These are phyloP conservation scores for Pseudophaeomoniella oleicola DNA, from an alignment of 2,329 filamentous ascomycete species.

Conservation along the genomic window DNA sequence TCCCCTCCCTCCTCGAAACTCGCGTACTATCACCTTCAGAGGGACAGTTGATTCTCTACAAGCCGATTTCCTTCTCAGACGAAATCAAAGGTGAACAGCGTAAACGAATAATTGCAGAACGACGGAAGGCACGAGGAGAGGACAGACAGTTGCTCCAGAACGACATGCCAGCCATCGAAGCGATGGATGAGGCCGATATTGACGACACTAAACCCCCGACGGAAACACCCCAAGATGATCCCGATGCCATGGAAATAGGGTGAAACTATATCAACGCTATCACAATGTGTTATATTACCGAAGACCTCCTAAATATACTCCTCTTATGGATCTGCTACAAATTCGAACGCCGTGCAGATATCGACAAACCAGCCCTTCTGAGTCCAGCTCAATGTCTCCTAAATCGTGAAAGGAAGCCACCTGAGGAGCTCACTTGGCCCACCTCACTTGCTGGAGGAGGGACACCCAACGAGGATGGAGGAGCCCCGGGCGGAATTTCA, in stretches of 20 bases:
- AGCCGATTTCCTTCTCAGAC: slow-evolving; percentile 58
- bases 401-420: neutral
- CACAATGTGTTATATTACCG: neutral
- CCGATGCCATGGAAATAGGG: slow-evolving; percentile 16
- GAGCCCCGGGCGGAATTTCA: slow-evolving; percentile 5
- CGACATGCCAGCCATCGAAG: no score
- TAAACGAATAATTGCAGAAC: slow-evolving; percentile 68
- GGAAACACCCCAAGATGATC: slow-evolving; percentile 5
- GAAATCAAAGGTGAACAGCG: slow-evolving; percentile 61
- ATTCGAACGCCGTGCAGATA: no score
- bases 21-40: neutral
- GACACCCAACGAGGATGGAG: slow-evolving; percentile 3
- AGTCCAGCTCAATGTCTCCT: neutral
- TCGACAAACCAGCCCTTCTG: no score
- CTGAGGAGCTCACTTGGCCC: neutral
- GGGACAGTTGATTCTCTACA: slow-evolving; percentile 61
- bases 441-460: neutral
- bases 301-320: no score
- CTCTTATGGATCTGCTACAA: no score
- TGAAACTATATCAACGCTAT: slow-evolving; percentile 4
- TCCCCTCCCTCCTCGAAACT: slow-evolving; percentile 44
- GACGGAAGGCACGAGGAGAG: slow-evolving; percentile 50
- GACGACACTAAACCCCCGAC: neutral
- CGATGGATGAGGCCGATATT: no score
- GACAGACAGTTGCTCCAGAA: slow-evolving; percentile 28